Base-by-base conservation (phyloP, 345 rosid species). In the Camelina hispida region DNA sequence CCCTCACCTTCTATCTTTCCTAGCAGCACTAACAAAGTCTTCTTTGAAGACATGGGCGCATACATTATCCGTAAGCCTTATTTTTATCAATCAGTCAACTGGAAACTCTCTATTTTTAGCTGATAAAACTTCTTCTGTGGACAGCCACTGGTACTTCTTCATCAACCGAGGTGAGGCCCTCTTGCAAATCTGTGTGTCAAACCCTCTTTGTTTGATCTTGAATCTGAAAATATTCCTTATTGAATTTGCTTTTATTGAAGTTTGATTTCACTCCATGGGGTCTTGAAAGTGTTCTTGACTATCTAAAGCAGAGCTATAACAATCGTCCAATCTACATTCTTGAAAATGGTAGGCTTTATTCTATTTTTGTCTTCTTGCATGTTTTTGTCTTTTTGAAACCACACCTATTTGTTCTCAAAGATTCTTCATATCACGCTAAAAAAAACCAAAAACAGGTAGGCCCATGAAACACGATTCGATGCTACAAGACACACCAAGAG, bases 271-370 rank as follows among this genome's bases (percentile, higher is more conserved):
- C 1, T 14, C 87, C 92, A 18, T 57, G 60, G 73, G 81, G 73
- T 62, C 34, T 85, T 56, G 72, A 57, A 83, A 35, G 44, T 43
- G 54, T 84, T 10, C 69, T 84, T 57, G 72, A 76, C 69, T 75
- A 83, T 73, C 7, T 87, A 32, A 82, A 82, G 64, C 71, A 81
- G 30, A 28, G 30, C 30, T 28, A 28, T 4, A 28, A 28, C 30
- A 28, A 28, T 28, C 30, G 5, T 4, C 86, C 84, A 13, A 25
- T 86, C 40, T 84, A 80, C 79, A 81, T 81, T 56, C 69, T 75
- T 44, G 85, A 85, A 78, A 85, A 83, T 28, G 89, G 83, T 84
- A 43, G 51, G 38, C 52, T 62, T 62, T 67, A 74, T 60, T 56
- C 14, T 54, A 25, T 28, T 69, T 53, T 67, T 52, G 25, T 37